Percentiles rank a stretch among this genome's conserved stretches.
Conservation (phyloP, 352 stramenopile genomes). For the Pythium pectinolyticum region DNA sequence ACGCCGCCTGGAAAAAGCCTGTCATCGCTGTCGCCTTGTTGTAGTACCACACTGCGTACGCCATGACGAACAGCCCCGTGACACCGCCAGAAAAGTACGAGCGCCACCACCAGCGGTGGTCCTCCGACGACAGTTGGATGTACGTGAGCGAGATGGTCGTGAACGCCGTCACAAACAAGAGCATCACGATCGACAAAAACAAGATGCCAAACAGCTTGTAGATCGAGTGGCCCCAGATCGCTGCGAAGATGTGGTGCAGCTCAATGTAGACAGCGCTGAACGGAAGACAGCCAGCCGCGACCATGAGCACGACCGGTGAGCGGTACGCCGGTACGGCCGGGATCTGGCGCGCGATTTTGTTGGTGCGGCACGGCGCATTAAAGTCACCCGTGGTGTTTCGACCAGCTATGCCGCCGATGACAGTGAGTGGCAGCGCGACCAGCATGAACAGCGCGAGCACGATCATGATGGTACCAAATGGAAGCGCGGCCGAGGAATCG, state of each 20-base stretch:
- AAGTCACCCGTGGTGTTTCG: conserved; percentile 92
- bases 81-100: conserved; percentile 94
- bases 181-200: conserved; percentile 94
- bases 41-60: conserved; percentile 96
- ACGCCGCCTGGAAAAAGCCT: conserved; percentile 94
- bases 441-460: conserved; percentile 92
- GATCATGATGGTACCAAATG: conserved; percentile 95
- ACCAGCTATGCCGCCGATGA: conserved; percentile 94
- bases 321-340: conserved; percentile 90
- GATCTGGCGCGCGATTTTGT: conserved; percentile 95
- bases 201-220: conserved; percentile 99
- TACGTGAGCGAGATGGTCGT: conserved; percentile 98
- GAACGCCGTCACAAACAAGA: conserved; percentile 96
- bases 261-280: conserved; percentile 99
- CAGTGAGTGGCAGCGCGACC: conserved; percentile 91
- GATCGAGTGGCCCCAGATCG: conserved; percentile 98
- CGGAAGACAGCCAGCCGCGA: conserved; percentile 94
- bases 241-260: conserved; percentile 97
- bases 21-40: conserved; percentile 94
- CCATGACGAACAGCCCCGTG: conserved; percentile 95
- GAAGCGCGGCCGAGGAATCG: conserved; percentile 94
- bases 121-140: conserved; percentile 96
- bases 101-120: conserved; percentile 98
- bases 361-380: conserved; percentile 94
- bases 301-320: conserved; percentile 77